Percentiles rank a stretch among this genome's conserved stretches.
These are phyloP conservation scores for Cryptosporidium ubiquitum DNA, from an alignment of 169 alveolate genomes.

Conservation along the genomic window DNA sequence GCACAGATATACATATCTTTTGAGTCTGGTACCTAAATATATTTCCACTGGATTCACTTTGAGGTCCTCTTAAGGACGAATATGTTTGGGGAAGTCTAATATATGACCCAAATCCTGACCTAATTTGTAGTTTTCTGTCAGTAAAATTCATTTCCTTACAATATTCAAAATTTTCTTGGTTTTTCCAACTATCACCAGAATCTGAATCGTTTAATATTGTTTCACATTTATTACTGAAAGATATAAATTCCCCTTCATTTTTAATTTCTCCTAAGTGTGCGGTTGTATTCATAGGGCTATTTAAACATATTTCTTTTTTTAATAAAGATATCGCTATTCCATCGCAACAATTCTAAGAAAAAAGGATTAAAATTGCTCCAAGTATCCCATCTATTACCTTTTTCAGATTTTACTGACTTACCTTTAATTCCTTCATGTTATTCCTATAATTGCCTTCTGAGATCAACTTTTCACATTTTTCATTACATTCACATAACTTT, in stretches of 20 bases:
- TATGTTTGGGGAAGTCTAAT: slow-evolving; percentile 31
- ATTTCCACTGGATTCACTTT: background rate
- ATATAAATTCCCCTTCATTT: background rate
- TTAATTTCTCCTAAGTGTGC: background rate
- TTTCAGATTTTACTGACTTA: background rate
- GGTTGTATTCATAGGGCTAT: background rate
- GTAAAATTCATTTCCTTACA: slow-evolving; percentile 1
- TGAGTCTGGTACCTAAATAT: background rate
- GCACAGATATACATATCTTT: slow-evolving; percentile 35
- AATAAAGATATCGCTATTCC: background rate
- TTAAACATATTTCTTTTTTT: background rate
- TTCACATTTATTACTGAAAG: background rate
- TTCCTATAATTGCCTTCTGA: background rate
- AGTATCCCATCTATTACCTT: background rate
- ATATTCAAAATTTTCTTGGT: slow-evolving; percentile 6
- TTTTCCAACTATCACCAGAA: background rate
- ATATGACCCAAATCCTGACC: slow-evolving; percentile 54
- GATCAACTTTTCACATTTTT: background rate
- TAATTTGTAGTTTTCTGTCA: slow-evolving; percentile 41
- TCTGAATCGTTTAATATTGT: background rate
- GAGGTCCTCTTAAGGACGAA: slow-evolving; percentile 27
- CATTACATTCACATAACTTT: background rate
- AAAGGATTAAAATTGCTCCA: background rate
- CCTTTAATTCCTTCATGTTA: background rate
- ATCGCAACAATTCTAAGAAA: background rate